These are phyloP conservation scores for Fusarium transvaalense DNA, from an alignment of 2,329 filamentous ascomycete species.

Conservation along the genomic window DNA sequence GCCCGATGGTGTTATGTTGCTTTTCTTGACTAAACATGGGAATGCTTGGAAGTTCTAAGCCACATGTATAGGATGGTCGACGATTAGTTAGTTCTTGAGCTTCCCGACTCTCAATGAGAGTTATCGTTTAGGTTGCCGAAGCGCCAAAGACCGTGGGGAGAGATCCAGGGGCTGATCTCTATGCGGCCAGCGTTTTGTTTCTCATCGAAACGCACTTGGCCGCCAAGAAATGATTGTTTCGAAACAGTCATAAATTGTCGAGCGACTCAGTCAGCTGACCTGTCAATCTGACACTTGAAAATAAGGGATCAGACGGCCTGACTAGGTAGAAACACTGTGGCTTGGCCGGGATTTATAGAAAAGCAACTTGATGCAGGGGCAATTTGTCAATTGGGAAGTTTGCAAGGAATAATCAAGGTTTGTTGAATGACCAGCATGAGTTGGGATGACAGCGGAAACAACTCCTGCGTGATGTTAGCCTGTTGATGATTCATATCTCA, in stretches of 20 bases:
- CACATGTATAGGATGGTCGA: background rate
- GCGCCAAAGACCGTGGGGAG: constrained; percentile 5
- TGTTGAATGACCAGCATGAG: constrained; percentile 3
- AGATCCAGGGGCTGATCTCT: background rate
- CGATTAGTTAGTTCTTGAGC: background rate
- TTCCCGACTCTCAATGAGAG: background rate
- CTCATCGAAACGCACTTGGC: constrained; percentile 3
- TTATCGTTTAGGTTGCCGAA: constrained; percentile 11
- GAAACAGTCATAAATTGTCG: constrained; percentile 2
- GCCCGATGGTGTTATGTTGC: background rate
- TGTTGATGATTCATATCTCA: background rate
- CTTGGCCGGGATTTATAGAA: background rate
- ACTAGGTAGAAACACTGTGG: background rate
- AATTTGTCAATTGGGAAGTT: background rate
- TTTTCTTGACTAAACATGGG: background rate
- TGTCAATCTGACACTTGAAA: background rate
- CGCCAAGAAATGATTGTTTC: background rate
- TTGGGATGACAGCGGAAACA: constrained; percentile 43
- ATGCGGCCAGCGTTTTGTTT: constrained; percentile 4
- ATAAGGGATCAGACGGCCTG: background rate
- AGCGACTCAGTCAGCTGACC: background rate
- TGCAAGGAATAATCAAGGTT: background rate
- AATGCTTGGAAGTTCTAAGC: background rate
- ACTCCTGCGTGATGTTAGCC: constrained; percentile 11
- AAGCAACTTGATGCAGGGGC: background rate